Percentiles rank a stretch among this genome's conserved stretches.
phyloP scores from a whole-genome alignment of 768 basidiomycete species.

The Hirschioporus abietinus region DNA sequence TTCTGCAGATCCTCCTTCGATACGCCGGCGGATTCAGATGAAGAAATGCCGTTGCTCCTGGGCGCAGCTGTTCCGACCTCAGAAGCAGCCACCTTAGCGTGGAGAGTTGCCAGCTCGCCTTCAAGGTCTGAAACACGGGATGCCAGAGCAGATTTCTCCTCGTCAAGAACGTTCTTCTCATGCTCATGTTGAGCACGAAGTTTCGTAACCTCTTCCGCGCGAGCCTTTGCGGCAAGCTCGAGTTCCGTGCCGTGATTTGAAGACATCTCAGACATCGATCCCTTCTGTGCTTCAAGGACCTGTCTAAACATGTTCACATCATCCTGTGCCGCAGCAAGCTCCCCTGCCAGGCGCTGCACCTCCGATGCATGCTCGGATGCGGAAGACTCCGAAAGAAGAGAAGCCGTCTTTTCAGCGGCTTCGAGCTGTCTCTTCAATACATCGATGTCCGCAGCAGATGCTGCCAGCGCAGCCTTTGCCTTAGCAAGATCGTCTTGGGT shows the following conservation, averaged over 20 bases:
- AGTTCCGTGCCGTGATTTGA: constrained; percentile 65
- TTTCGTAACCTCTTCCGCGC: constrained; percentile 66
- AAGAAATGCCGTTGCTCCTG: constrained; percentile 48
- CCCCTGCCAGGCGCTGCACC: constrained; percentile 48
- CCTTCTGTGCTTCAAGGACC: constrained; percentile 61
- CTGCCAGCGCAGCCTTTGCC: constrained; percentile 55
- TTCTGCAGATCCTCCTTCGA: constrained; percentile 73
- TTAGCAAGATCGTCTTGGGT: constrained; percentile 80
- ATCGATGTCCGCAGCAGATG: constrained; percentile 50
- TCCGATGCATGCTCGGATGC: constrained; percentile 48
- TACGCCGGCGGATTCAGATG: constrained; percentile 42
- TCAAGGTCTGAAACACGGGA: constrained; percentile 68
- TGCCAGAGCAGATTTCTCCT: constrained; percentile 59
- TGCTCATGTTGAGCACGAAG: constrained; percentile 54
- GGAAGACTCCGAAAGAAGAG: constrained; percentile 23
- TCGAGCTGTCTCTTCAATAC: constrained; percentile 59
- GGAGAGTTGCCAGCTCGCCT: constrained; percentile 66
- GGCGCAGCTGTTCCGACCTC: constrained; percentile 38
- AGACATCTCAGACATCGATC: constrained; percentile 65
- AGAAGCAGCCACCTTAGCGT: constrained; percentile 45
- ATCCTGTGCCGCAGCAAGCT: constrained; percentile 59
- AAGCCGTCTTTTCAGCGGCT: constrained; percentile 45
- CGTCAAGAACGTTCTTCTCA: constrained; percentile 49
- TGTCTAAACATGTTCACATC: constrained; percentile 64
- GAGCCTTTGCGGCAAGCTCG: constrained; percentile 66